phyloP scores from a whole-genome alignment of 129 eudicot species.

The Arctium lappa region DNA sequence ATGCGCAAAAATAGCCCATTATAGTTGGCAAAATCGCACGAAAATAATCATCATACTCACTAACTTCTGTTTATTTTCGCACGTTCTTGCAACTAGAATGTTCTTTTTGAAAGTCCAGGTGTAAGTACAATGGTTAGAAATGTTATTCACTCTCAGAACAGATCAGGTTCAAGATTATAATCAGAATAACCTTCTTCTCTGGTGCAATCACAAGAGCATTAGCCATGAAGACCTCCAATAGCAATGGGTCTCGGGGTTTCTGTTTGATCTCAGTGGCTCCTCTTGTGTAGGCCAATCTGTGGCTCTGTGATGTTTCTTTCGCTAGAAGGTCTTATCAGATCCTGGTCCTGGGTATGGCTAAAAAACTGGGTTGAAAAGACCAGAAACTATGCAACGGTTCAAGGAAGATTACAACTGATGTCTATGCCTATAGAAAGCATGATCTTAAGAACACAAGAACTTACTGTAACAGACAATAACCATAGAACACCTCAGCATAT shows the following conservation, averaged over 20 bases:
- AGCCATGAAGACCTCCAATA: slow-evolving; percentile 35
- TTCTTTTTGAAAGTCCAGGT: too few relatives aligned
- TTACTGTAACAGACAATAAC: background rate
- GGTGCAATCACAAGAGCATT: slow-evolving; percentile 24
- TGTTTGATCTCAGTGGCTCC: slow-evolving; percentile 66
- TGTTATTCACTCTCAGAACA: too few relatives aligned
- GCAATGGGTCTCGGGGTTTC: slow-evolving; percentile 57
- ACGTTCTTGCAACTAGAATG: too few relatives aligned
- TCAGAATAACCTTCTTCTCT: background rate
- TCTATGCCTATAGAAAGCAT: background rate
- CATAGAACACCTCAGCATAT: slow-evolving; percentile 3
- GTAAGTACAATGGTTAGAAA: too few relatives aligned
- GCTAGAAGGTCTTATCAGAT: slow-evolving; percentile 32
- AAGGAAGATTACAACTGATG: background rate
- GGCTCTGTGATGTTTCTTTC: slow-evolving; percentile 49
- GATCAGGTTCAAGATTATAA: too few relatives aligned
- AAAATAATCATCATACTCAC: background rate
- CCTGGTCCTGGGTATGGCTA: background rate
- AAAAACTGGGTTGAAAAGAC: background rate
- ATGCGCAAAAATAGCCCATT: background rate
- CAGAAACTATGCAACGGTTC: background rate
- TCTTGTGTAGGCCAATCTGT: slow-evolving; percentile 45
- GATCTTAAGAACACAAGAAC: background rate
- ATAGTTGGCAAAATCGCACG: background rate
- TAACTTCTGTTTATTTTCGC: background rate